Base-by-base conservation (phyloP, 129 eudicot genomes). In the Pseudognaphalium luteoalbum region DNA sequence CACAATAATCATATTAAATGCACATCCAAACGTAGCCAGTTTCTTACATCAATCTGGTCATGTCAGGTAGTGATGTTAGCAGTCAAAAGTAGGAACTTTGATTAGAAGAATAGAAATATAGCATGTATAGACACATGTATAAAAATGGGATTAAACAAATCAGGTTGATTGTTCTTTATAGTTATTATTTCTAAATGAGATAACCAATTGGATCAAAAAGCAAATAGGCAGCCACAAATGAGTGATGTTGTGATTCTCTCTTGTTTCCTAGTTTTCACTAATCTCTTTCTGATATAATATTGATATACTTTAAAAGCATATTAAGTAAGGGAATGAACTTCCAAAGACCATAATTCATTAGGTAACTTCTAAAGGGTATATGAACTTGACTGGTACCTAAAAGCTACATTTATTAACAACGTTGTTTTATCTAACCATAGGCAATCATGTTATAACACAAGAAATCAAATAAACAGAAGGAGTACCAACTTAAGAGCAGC, bases 401-500 rank as follows among this genome's bases (percentile, higher is more conserved):
- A 29, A 47, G 54, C 54, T 44, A 58, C 62, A 58, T 17, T 70
- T 60, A 19, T 22, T 78, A 60, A 42, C 54, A 69, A 59, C 70
- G 70, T 58, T 33, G 34, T 60, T 78, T 60, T n/a, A 22, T 70
- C 65, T 66, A 47, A 22, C 76, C 56, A 39, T 65, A 64, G 28
- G 19, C 47, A 41, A 41, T 41, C 47, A 41, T 41, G 47, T 9
- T 41, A 54, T 16, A n/a, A 54, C 60, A 54, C 60, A 73, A 68
- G 35, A 63, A 11, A 25, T 12, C 7, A 28, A 60, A 37, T 6
- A 62, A 70, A 78, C 75, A 73, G 52, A 76, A 61, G 47, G 60
- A 76, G 74, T 77, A 94, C 98, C 91, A 95, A 80, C 76, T 89
- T 87, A 69, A 95, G 96, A 67, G 99, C 91, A 39, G 96, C 87